These are phyloP conservation scores for Musa acuminata DNA, from an alignment of 176 grass and related monocot species.

Conservation along the genomic window DNA sequence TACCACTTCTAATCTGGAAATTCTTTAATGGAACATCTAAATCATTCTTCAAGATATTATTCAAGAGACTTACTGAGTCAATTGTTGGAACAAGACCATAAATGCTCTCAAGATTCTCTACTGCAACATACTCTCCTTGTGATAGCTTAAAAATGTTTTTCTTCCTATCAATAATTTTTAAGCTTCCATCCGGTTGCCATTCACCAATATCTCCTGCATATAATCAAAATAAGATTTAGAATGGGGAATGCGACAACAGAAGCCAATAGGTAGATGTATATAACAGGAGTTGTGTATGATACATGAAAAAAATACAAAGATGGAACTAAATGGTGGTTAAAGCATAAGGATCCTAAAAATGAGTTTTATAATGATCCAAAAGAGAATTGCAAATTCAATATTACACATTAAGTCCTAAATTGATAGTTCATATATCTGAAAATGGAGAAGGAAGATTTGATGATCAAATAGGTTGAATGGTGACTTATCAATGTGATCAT, in stretches of 20 bases:
- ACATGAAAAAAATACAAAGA: background rate
- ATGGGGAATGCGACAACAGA: too few relatives aligned
- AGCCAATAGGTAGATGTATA: too few relatives aligned
- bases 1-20: background rate
- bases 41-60: background rate
- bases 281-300: too few relatives aligned
- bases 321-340: background rate
- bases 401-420: too few relatives aligned
- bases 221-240: background rate
- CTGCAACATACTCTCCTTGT: slow-evolving; percentile 88
- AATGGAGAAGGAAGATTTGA: background rate
- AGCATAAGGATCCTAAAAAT: background rate
- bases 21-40: background rate
- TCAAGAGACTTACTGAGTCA: slow-evolving; percentile 45
- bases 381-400: too few relatives aligned
- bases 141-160: slow-evolving; percentile 99
- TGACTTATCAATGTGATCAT: background rate
- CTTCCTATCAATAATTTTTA: slow-evolving; percentile 97
- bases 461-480: background rate
- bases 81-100: slow-evolving; percentile 69
- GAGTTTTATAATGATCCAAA: too few relatives aligned
- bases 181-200: slow-evolving; percentile 68
- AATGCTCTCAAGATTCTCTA: slow-evolving; percentile 89
- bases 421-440: too few relatives aligned
- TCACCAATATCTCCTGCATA: slow-evolving; percentile 84